Conservation (phyloP, 2,329 filamentous ascomycete species). For the Bimuria novae-zelandiae region DNA sequence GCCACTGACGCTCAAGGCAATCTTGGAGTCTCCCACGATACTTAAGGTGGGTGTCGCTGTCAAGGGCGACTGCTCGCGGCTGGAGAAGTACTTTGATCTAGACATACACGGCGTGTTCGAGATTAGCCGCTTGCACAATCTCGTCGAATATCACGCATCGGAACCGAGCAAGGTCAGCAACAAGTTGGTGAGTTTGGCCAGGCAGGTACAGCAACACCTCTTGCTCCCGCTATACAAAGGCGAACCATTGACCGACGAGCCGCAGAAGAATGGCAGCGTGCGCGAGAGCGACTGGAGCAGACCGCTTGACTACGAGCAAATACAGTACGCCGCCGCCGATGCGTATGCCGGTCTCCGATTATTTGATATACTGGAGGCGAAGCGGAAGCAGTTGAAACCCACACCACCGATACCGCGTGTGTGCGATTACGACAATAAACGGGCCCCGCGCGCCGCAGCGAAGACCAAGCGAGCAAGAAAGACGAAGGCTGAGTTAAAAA, state of each 20-base stretch:
- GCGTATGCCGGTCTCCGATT: slow-evolving; percentile 82
- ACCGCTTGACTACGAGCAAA: slow-evolving; percentile 65
- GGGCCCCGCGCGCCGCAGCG: slow-evolving; percentile 12
- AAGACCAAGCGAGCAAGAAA: slow-evolving; percentile 11
- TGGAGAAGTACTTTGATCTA: slow-evolving; percentile 65
- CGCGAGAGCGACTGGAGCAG: slow-evolving; percentile 76
- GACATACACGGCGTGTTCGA: slow-evolving; percentile 73
- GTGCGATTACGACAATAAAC: slow-evolving; percentile 63
- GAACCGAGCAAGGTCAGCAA: slow-evolving; percentile 59
- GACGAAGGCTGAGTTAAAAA: slow-evolving; percentile 12
- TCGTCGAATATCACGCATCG: slow-evolving; percentile 62
- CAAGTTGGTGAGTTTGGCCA: slow-evolving; percentile 68
- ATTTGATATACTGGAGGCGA: slow-evolving; percentile 71
- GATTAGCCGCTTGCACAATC: slow-evolving; percentile 79
- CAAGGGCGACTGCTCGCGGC: slow-evolving; percentile 64
- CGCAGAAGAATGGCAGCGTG: slow-evolving; percentile 50
- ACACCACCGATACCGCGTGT: slow-evolving; percentile 71
- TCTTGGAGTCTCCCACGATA: slow-evolving; percentile 73
- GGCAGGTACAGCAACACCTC: slow-evolving; percentile 70
- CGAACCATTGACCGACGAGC: slow-evolving; percentile 40
- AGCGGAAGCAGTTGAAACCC: slow-evolving; percentile 68
- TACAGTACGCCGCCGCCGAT: slow-evolving; percentile 77
- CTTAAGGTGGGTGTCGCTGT: slow-evolving; percentile 80
- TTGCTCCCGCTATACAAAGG: slow-evolving; percentile 84
- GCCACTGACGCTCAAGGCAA: slow-evolving; percentile 67